phyloP scores from a whole-genome alignment of 2,329 filamentous ascomycete species.

The Neonectria coccinea region DNA sequence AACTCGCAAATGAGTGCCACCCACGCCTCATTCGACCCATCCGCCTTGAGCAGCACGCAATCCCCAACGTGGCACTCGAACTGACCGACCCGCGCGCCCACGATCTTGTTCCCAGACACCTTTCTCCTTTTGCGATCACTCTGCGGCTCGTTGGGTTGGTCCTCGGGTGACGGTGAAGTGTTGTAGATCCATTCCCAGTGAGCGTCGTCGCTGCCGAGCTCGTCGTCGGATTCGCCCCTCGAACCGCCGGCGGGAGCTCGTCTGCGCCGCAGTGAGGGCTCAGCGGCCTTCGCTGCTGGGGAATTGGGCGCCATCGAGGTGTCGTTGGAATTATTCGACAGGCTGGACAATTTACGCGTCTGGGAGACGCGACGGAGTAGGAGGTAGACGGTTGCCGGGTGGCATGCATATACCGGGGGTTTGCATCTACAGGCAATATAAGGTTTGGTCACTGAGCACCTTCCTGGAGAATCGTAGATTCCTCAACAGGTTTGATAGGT shows the following conservation, averaged over 20 bases:
- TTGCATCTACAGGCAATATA: slow-evolving; percentile 23
- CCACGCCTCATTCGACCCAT: slow-evolving; percentile 89
- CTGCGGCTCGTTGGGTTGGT: slow-evolving; percentile 42
- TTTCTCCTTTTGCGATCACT: slow-evolving; percentile 53
- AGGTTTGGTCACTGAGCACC: neutral
- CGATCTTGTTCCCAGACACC: slow-evolving; percentile 63
- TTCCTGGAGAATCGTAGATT: neutral
- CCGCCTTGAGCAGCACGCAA: slow-evolving; percentile 86
- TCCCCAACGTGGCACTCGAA: slow-evolving; percentile 89
- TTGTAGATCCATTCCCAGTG: slow-evolving; percentile 85
- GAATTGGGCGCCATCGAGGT: slow-evolving; percentile 43
- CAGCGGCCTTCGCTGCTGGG: slow-evolving; percentile 31
- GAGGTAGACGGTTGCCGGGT: slow-evolving; percentile 35
- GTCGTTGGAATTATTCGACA: slow-evolving; percentile 26
- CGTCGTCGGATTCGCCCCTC: slow-evolving; percentile 88
- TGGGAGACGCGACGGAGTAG: slow-evolving; percentile 45
- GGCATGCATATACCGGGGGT: slow-evolving; percentile 38
- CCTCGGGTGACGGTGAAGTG: slow-evolving; percentile 47
- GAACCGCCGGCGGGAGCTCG: slow-evolving; percentile 64
- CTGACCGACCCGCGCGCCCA: slow-evolving; percentile 84
- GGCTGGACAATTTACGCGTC: slow-evolving; percentile 44
- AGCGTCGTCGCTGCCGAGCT: slow-evolving; percentile 78
- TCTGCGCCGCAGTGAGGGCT: slow-evolving; percentile 36
- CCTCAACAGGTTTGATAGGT: neutral
- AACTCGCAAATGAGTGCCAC: slow-evolving; percentile 91